A percentile compares a stretch with the other conserved stretches of the same genome.
phyloP scores from a whole-genome alignment of 805 yeast genomes.

The Dipodascus albidus region DNA sequence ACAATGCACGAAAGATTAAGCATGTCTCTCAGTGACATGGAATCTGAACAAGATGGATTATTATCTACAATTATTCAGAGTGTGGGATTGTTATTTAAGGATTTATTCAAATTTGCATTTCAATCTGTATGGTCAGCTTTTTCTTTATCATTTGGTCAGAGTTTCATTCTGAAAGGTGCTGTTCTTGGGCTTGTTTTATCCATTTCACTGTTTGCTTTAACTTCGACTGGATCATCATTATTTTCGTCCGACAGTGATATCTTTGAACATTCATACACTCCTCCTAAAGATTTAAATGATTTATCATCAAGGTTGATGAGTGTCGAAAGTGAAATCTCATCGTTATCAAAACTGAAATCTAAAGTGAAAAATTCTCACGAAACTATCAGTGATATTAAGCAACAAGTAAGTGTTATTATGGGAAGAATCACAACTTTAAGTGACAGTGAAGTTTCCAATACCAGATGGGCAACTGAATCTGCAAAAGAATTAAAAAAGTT shows the following conservation, averaged over 20 bases:
- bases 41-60: constrained; percentile 1
- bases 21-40: constrained; percentile 1
- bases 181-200: constrained; percentile 1
- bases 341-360: constrained; percentile 3
- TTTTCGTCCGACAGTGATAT: neutral
- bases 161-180: neutral
- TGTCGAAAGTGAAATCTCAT: constrained; percentile 10
- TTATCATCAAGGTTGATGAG: constrained; percentile 8
- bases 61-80: constrained; percentile 1
- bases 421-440: constrained; percentile 1
- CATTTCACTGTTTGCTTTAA: neutral
- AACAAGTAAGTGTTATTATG: neutral
- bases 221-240: neutral
- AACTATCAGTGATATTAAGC: constrained; percentile 1
- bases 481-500: constrained; percentile 1
- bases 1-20: neutral
- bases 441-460: constrained; percentile 1
- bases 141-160: neutral
- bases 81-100: neutral
- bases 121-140: neutral
- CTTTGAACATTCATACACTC: constrained; percentile 8
- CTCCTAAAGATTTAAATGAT: constrained; percentile 11
- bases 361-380: constrained; percentile 4
- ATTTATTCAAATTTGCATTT: neutral
- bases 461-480: constrained; percentile 1